These are phyloP conservation scores for Penicillium fimorum DNA, from an alignment of 495 filamentous ascomycete genomes.

Conservation along the genomic window DNA sequence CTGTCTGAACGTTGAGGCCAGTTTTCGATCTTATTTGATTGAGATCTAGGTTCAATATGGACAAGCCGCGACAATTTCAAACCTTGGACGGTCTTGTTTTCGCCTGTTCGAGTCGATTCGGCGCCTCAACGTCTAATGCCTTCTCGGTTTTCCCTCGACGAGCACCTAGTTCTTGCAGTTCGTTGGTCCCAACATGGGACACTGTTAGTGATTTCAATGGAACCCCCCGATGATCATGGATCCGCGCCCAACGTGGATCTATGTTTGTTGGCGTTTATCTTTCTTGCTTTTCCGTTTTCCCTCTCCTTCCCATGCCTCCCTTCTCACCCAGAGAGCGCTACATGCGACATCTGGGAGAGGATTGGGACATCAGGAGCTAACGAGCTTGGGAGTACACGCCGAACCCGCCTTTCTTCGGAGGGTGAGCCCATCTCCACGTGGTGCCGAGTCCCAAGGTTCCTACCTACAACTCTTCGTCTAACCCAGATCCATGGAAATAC, in stretches of 20 bases:
- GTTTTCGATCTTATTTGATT: neutral
- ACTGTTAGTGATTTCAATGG: conserved; percentile 11
- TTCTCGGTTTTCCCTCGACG: neutral
- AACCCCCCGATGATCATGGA: conserved; percentile 2
- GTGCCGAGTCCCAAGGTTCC: neutral
- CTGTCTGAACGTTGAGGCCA: neutral
- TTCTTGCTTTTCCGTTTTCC: conserved; percentile 10
- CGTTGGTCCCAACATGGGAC: conserved; percentile 1
- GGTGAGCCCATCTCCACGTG: neutral
- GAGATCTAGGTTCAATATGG: neutral
- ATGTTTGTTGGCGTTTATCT: conserved; percentile 8
- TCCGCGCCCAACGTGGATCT: neutral
- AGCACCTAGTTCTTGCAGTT: conserved; percentile 9
- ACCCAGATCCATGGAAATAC: neutral
- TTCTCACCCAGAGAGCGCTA: conserved; percentile 48
- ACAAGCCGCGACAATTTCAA: neutral
- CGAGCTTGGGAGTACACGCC: neutral
- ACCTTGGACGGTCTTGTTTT: neutral
- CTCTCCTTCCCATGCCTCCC: conserved; percentile 24
- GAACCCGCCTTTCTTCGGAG: neutral
- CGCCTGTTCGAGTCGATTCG: neutral
- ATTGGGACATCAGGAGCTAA: conserved; percentile 10
- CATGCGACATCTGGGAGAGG: conserved; percentile 48
- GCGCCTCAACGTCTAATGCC: neutral
- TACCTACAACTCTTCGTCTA: neutral